Evolutionary conservation across 2,329 filamentous ascomycete species (phyloP).

Genomic region (Alternaria incomplexa): DNA sequence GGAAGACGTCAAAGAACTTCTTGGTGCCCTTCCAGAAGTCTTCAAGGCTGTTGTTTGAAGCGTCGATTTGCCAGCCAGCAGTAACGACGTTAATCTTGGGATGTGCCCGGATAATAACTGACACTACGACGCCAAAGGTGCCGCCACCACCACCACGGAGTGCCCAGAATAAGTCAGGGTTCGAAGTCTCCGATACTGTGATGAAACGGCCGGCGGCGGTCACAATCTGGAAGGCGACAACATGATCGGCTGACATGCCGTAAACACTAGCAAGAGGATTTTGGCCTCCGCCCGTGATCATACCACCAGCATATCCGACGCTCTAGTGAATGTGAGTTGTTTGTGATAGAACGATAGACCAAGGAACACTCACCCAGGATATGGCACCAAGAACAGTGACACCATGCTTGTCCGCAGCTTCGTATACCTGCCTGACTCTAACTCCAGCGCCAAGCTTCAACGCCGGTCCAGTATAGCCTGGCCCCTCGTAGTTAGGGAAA

Average conservation of each 20-base stretch:
- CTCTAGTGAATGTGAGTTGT: slow-evolving; percentile 27
- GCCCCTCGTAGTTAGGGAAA: slow-evolving; percentile 27
- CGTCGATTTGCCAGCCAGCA: slow-evolving; percentile 31
- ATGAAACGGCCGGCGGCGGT: slow-evolving; percentile 22
- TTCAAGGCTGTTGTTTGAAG: slow-evolving; percentile 25
- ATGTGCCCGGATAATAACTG: slow-evolving; percentile 22
- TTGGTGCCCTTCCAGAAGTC: slow-evolving; percentile 17
- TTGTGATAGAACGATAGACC: neutral
- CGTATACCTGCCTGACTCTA: slow-evolving; percentile 37
- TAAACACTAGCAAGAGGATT: slow-evolving; percentile 57
- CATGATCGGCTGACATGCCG: slow-evolving; percentile 34
- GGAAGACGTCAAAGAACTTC: slow-evolving; percentile 20
- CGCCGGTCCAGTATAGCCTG: slow-evolving; percentile 35
- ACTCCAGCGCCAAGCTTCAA: slow-evolving; percentile 39
- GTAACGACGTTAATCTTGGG: slow-evolving; percentile 28
- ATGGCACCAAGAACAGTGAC: slow-evolving; percentile 32
- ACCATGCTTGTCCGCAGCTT: slow-evolving; percentile 28
- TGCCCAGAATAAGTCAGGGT: slow-evolving; percentile 33
- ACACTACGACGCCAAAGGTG: slow-evolving; percentile 24
- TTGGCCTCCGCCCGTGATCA: slow-evolving; percentile 58
- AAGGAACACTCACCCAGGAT: slow-evolving; percentile 17
- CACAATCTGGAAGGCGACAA: slow-evolving; percentile 27
- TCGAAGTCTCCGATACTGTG: slow-evolving; percentile 5
- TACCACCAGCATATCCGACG: slow-evolving; percentile 54
- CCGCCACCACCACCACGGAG: slow-evolving; percentile 29